These are phyloP conservation scores for Zygoascus tannicola DNA, from an alignment of 805 yeast genomes.

Conservation along the genomic window DNA sequence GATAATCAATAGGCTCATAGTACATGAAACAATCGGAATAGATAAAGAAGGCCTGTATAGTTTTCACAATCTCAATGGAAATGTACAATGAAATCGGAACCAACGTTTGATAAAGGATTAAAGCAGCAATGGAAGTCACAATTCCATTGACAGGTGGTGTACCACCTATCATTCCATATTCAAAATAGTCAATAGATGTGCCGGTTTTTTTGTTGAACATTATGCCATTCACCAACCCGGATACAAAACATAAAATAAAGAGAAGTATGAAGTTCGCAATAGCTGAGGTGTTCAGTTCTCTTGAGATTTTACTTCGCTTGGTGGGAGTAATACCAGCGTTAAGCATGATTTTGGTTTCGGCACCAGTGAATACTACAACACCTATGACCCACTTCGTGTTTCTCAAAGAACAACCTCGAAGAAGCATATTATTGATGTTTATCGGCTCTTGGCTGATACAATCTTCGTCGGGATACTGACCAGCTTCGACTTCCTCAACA, in stretches of 20 bases:
- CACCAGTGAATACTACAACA: conserved; percentile 62
- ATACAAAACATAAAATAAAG: conserved; percentile 57
- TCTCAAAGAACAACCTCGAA: conserved; percentile 66
- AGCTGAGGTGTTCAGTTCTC: conserved; percentile 60
- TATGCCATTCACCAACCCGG: conserved; percentile 64
- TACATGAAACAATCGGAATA: conserved; percentile 64
- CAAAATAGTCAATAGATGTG: conserved; percentile 48
- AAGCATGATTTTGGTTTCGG: conserved; percentile 68
- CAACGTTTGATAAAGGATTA: conserved; percentile 66
- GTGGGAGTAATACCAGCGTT: conserved; percentile 77
- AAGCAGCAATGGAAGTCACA: conserved; percentile 61
- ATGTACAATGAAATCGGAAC: conserved; percentile 76
- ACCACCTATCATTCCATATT: conserved; percentile 52
- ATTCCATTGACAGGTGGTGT: conserved; percentile 57
- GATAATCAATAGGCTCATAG: conserved; percentile 58
- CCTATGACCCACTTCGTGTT: conserved; percentile 75
- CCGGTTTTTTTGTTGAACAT: conserved; percentile 35
- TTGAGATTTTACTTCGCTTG: conserved; percentile 57
- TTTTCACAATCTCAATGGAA: conserved; percentile 71
- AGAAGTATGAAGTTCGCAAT: conserved; percentile 54
- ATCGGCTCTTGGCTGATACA: conserved; percentile 40
- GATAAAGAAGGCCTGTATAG: conserved; percentile 70
- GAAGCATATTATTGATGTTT: conserved; percentile 52
- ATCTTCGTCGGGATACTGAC: conserved; percentile 4
- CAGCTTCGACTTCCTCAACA: conserved; percentile 1